phyloP scores from a whole-genome alignment of 2,329 filamentous ascomycete genomes.

The Cladophialophora yegresii region DNA sequence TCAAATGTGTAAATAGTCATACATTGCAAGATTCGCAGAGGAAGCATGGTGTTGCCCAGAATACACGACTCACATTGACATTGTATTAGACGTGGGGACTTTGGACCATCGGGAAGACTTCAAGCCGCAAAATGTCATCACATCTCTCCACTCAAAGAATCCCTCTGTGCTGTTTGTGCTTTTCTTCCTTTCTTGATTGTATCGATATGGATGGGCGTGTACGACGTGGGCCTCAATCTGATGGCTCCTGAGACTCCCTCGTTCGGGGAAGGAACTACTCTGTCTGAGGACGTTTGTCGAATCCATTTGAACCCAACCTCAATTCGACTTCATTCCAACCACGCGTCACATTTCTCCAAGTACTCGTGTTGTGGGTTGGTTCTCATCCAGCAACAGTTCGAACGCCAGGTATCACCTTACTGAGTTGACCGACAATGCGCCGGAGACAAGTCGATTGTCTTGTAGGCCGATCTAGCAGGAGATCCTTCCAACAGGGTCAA shows the following conservation, averaged over 20 bases:
- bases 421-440: background rate
- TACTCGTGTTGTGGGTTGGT: background rate
- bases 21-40: background rate
- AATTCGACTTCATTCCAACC: background rate
- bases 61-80: background rate
- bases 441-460: background rate
- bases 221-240: background rate
- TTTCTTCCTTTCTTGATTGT: background rate
- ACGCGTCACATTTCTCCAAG: background rate
- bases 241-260: background rate
- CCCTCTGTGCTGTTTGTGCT: background rate
- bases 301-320: background rate
- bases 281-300: background rate
- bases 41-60: background rate
- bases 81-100: background rate
- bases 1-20: conserved; percentile 1
- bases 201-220: background rate
- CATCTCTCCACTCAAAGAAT: conserved; percentile 13
- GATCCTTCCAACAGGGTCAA: background rate
- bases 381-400: background rate
- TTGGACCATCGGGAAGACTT: background rate
- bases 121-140: background rate
- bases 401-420: background rate
- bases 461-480: background rate
- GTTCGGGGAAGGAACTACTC: background rate